Conservation (phyloP, 176 grass and related monocot genomes). For the Eleusine indica region DNA sequence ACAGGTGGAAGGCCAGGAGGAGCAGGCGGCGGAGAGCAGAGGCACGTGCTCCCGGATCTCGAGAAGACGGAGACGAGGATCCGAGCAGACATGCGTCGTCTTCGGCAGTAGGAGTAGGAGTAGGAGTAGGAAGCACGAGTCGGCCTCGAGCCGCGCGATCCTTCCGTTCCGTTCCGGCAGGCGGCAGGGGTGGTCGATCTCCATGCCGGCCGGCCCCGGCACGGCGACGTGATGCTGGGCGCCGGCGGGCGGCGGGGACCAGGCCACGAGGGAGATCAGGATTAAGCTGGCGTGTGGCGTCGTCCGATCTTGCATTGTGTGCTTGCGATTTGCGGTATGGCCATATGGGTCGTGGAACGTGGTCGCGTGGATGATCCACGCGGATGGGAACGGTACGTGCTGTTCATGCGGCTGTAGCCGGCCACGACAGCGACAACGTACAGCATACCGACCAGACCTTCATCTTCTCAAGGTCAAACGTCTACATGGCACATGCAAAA, state of each 20-base stretch:
- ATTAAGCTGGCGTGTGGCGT: background rate
- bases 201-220: background rate
- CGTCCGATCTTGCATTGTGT: too few relatives aligned
- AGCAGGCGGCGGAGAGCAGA: background rate
- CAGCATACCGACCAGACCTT: too few relatives aligned
- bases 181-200: background rate
- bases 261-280: too few relatives aligned
- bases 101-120: background rate
- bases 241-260: background rate
- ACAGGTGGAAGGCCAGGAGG: background rate
- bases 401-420: too few relatives aligned
- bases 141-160: conserved; percentile 32
- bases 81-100: conserved; percentile 2
- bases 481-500: too few relatives aligned
- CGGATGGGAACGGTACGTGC: background rate
- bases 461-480: too few relatives aligned
- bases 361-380: background rate
- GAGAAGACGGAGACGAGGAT: background rate
- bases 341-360: background rate
- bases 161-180: too few relatives aligned
- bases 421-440: too few relatives aligned
- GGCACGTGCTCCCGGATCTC: conserved; percentile 45
- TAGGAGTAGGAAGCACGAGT: conserved; percentile 3
- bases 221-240: conserved; percentile 19
- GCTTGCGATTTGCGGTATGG: too few relatives aligned